Evolutionary conservation across 768 basidiomycete genomes (phyloP), one percentile per base, ranked within the genome.

Genomic region (Mycena crocata): DNA sequence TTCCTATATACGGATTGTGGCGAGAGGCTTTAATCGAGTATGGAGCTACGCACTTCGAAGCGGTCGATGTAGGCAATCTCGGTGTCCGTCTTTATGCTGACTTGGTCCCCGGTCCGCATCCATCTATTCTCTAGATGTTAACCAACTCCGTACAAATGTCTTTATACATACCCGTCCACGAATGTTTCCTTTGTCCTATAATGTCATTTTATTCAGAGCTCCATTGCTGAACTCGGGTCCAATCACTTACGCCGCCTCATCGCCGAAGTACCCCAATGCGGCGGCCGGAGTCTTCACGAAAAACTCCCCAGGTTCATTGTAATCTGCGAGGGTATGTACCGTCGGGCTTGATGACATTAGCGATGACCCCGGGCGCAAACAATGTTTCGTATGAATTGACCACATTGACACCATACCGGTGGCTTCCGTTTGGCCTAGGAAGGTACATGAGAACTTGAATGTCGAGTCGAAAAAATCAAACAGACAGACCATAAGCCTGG

Each of bases 11-110:
- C n/a, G 32, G 8, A 35, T 19, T 40, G 34, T 31, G 17, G 31
- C n/a, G 13, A 14, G n/a, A n/a, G 30, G 14, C n/a, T n/a, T n/a
- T n/a, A n/a, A 10, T 19, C 14, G 15, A 35, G 26, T 14, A 21
- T 5, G 31, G n/a, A 37, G 9, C 26, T 1, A 15, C 62, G 17
- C 44, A 69, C 86, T 80, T 87, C 88, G 64, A 87, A 66, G 17
- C 86, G 83, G 71, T 88, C 87, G 13, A 88, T 79, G 42, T 87
- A 79, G 62, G 85, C 83, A 4, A 87, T 71, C 55, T 87, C 84
- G 8, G 79, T 79, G 34, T 79, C 74, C 51, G 78, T 75, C 57
- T 85, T 81, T 70, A 88, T 82, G 31, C 55, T 45, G 31, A 87
- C 87, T 71, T 86, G 83, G 61, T 86, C 85, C 2, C 85, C 85